Evolutionary conservation across 208 protist species (phyloP).

Genomic region (Novymonas esmeraldas): DNA sequence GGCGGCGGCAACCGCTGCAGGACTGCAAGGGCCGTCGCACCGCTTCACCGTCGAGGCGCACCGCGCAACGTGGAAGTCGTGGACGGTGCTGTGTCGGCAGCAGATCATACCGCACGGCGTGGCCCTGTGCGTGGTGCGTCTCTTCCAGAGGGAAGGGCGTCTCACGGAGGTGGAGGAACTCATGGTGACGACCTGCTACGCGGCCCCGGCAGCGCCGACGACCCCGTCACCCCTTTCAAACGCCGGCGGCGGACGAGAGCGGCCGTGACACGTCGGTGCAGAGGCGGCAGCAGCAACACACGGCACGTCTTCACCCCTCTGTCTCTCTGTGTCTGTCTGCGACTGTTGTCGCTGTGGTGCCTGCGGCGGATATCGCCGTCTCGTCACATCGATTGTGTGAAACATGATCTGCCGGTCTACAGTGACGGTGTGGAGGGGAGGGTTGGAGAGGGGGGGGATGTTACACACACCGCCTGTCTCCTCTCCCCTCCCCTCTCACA

Average conservation of each 20-base stretch:
- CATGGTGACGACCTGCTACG: constrained; percentile 42
- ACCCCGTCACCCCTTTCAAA: too few relatives aligned
- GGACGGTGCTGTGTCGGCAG: constrained; percentile 39
- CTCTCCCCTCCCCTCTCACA: neutral
- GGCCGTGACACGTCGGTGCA: too few relatives aligned
- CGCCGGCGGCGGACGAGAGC: too few relatives aligned
- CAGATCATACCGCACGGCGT: constrained; percentile 35
- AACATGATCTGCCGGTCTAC: neutral
- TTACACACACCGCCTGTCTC: too few relatives aligned
- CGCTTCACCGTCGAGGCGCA: constrained; percentile 49
- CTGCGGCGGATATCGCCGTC: too few relatives aligned
- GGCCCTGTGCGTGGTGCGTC: constrained; percentile 33
- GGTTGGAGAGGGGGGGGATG: neutral
- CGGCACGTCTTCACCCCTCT: too few relatives aligned
- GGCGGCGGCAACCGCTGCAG: neutral
- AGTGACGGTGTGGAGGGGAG: neutral
- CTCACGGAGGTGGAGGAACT: constrained; percentile 77
- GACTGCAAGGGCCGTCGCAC: constrained; percentile 3
- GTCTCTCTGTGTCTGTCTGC: too few relatives aligned
- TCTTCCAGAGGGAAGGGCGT: constrained; percentile 32
- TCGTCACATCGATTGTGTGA: neutral
- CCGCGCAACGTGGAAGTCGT: constrained; percentile 51
- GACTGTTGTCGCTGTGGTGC: too few relatives aligned
- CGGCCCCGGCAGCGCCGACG: neutral
- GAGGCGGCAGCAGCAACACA: too few relatives aligned